A percentile compares a stretch with the other conserved stretches of the same genome.
Evolutionary conservation across 768 basidiomycete species (phyloP).

Genomic region (Crassisporium funariophilum): DNA sequence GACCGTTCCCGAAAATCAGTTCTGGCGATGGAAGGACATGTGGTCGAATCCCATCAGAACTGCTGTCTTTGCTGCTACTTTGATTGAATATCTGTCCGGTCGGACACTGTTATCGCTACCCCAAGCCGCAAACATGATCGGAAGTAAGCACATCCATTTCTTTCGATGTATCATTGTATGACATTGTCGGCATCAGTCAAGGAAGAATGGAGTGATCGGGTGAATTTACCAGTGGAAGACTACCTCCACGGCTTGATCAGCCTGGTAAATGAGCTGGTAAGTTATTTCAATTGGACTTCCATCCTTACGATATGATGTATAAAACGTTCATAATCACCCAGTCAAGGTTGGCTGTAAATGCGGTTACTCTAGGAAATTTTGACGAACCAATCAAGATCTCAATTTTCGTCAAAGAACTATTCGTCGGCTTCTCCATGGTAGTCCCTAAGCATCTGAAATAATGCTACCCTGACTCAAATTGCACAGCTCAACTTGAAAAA

Average conservation of each 20-base stretch:
- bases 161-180: constrained; percentile 1
- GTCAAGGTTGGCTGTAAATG: constrained; percentile 80
- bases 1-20: constrained; percentile 68
- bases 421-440: constrained; percentile 85
- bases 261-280: constrained; percentile 78
- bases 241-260: constrained; percentile 81
- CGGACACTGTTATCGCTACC: constrained; percentile 61
- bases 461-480: constrained; percentile 1
- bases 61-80: constrained; percentile 64
- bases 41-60: constrained; percentile 73
- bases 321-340: constrained; percentile 28
- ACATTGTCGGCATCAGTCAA: constrained; percentile 46
- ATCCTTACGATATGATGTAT: neutral
- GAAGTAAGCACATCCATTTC: constrained; percentile 51
- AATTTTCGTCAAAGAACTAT: constrained; percentile 76
- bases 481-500: constrained; percentile 80
- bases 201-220: constrained; percentile 68
- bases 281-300: constrained; percentile 16
- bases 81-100: constrained; percentile 64
- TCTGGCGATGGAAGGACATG: constrained; percentile 86
- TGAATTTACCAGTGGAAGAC: constrained; percentile 70
- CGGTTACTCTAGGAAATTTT: constrained; percentile 82
- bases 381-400: constrained; percentile 80
- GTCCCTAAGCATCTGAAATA: neutral
- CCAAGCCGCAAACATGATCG: constrained; percentile 55